Base-by-base conservation (phyloP, 2,329 filamentous ascomycete species). In the Amauroascus niger region DNA sequence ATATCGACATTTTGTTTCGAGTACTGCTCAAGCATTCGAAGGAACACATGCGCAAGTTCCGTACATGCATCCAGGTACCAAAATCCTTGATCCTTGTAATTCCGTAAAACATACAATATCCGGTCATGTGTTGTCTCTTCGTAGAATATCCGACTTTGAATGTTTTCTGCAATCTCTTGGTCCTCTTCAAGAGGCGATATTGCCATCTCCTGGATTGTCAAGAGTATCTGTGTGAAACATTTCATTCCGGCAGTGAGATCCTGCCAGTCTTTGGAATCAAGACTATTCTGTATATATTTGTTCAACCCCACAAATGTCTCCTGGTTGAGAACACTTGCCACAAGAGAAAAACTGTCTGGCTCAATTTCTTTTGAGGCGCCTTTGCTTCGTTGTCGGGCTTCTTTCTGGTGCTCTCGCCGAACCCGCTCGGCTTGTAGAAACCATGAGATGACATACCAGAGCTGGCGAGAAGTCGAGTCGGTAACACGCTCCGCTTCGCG, bases 151-250 rank as follows among this genome's bases (percentile, higher is more conserved):
- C 91, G 87, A 63, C 86, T 94, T 50, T 95, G 81, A 11, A 95
- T 96, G 62, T 98, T 98, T 66, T 98, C 91, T 0, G 93, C 91
- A 66, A 98, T 97, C 62, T 97, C 93, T 65, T 95, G 86, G 60
- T 98, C 88, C n/a, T 96, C 90, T 58, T 96, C 90, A 28, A 87
- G 79, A 0, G 80, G 78, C 1, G 88, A 93, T 45, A 86, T 82
- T 1, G 83, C 77, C 90, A 98, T 97, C 57, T 94, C 88, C 63
- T 95, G 89, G 1, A 97, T 86, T 0, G 90, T 95, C 24, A 95
- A 77, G 18, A 95, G 76, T 60, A 97, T 93, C 65, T 97, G 90
- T 0, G 90, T 97, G 65, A 96, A 95, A 65, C 90, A 96, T 53
- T 87, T 84, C 83, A 97, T 93, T 46, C 87, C 84, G 0, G 91